phyloP scores from a whole-genome alignment of 257 asterid genomes.

The Verbascum thapsus region DNA sequence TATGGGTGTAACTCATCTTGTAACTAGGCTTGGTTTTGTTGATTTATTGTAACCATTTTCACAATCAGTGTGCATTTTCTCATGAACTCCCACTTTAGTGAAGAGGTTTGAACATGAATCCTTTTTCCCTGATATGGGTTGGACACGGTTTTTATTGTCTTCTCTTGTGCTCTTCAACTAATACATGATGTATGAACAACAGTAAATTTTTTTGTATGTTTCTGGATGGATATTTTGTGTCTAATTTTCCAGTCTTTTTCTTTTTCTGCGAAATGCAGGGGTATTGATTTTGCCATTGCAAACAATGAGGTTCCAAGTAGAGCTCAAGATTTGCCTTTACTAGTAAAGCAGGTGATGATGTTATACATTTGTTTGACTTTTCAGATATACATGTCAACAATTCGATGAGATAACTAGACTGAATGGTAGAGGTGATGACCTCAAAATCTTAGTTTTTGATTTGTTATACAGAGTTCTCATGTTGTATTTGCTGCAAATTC shows the following conservation, averaged over 20 bases:
- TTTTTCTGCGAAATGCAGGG: slow-evolving; percentile 50
- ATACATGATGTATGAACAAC: slow-evolving; percentile 4
- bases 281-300: slow-evolving; percentile 74
- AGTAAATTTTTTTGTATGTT: slow-evolving; percentile 6
- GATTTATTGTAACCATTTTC: slow-evolving; percentile 10
- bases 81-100: background rate
- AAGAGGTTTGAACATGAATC: background rate
- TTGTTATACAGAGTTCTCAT: slow-evolving; percentile 22
- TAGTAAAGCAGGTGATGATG: slow-evolving; percentile 64
- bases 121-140: slow-evolving; percentile 4
- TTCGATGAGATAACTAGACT: slow-evolving; percentile 15
- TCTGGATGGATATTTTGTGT: slow-evolving; percentile 14
- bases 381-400: slow-evolving; percentile 8
- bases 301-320: slow-evolving; percentile 41
- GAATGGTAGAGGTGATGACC: slow-evolving; percentile 14
- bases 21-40: slow-evolving; percentile 18
- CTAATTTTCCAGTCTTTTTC: background rate
- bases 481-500: slow-evolving; percentile 11
- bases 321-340: slow-evolving; percentile 62
- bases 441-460: slow-evolving; percentile 11
- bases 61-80: slow-evolving; percentile 2
- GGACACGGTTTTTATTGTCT: background rate
- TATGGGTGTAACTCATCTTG: background rate
- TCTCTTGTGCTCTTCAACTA: background rate
- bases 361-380: slow-evolving; percentile 8